phyloP scores from a whole-genome alignment of 75 land plant genomes.

The Selaginella tamariscina region DNA sequence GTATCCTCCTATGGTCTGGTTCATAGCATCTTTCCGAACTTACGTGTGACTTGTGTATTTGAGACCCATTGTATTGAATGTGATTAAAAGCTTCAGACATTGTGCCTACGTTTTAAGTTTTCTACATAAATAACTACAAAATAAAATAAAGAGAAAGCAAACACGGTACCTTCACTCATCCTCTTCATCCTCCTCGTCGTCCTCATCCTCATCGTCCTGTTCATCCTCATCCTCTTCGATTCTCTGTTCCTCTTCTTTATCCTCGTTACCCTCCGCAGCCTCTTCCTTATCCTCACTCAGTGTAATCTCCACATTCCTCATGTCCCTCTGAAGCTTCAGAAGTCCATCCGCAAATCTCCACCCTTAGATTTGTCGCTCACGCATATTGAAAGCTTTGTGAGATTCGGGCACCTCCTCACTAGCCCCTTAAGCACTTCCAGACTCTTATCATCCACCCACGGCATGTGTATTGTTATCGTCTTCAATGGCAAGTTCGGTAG shows the following conservation, averaged over 20 bases:
- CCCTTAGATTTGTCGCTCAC: neutral
- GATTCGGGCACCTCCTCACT: neutral
- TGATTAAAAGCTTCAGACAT: too few species aligned
- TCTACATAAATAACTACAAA: neutral
- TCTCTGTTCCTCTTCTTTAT: neutral
- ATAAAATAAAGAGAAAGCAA: too few species aligned
- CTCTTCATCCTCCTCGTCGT: neutral
- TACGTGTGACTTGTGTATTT: slow-evolving; percentile 15
- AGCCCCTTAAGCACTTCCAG: neutral
- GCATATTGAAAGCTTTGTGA: neutral
- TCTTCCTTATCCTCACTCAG: neutral
- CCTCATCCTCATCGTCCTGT: neutral
- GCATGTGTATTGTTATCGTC: neutral
- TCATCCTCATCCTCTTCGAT: neutral
- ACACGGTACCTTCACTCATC: neutral
- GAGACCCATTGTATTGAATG: too few species aligned
- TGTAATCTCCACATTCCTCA: neutral
- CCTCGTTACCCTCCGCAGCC: neutral
- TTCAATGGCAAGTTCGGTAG: neutral
- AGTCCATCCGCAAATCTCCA: neutral
- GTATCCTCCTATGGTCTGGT: neutral
- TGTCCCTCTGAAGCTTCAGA: neutral
- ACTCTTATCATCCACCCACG: neutral
- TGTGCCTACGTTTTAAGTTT: slow-evolving; percentile 15
- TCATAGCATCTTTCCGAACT: slow-evolving; percentile 4